A percentile compares a stretch with the other conserved stretches of the same genome.
Evolutionary conservation across 2,329 filamentous ascomycete species (phyloP).

Genomic region (Aspergillus chevalieri): DNA sequence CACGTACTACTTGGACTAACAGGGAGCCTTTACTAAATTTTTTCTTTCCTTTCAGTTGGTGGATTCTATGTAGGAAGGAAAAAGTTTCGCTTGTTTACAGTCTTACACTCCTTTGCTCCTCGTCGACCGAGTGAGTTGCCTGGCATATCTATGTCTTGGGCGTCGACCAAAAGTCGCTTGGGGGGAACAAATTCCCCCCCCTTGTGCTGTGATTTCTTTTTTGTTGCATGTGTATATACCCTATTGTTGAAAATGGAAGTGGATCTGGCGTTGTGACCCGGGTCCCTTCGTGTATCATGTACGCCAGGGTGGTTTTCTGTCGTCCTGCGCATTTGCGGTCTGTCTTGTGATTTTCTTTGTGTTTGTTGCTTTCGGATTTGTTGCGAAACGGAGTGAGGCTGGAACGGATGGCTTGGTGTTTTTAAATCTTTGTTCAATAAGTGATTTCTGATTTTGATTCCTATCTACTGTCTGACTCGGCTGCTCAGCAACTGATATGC

Average conservation of each 20-base stretch:
- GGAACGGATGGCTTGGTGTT: slow-evolving; percentile 21
- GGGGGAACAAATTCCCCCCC: slow-evolving; percentile 6
- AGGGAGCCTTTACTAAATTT: slow-evolving; percentile 8
- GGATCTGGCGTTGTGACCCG: slow-evolving; percentile 15
- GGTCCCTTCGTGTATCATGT: slow-evolving; percentile 24
- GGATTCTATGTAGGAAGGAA: slow-evolving; percentile 13
- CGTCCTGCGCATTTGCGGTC: slow-evolving; percentile 16
- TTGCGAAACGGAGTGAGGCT: slow-evolving; percentile 25
- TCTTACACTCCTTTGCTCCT: slow-evolving; percentile 8
- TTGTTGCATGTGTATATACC: slow-evolving; percentile 22
- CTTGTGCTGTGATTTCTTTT: slow-evolving; percentile 18
- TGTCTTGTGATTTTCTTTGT: slow-evolving; percentile 15
- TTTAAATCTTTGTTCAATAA: slow-evolving; percentile 6
- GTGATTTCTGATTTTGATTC: slow-evolving; percentile 7
- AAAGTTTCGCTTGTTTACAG: slow-evolving; percentile 15
- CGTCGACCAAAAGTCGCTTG: slow-evolving; percentile 11
- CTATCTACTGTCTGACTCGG: neutral
- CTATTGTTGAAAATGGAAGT: slow-evolving; percentile 20
- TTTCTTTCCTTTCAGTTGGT: slow-evolving; percentile 17
- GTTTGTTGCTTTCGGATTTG: slow-evolving; percentile 5
- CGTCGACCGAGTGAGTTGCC: slow-evolving; percentile 14
- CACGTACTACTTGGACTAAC: slow-evolving; percentile 22
- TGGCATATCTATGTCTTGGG: slow-evolving; percentile 4
- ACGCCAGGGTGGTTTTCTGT: slow-evolving; percentile 21
- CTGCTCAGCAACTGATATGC: neutral